Evolutionary conservation across 2,329 filamentous ascomycete species (phyloP), one percentile per base, ranked within the genome.

Genomic region (Cytospora piceae): DNA sequence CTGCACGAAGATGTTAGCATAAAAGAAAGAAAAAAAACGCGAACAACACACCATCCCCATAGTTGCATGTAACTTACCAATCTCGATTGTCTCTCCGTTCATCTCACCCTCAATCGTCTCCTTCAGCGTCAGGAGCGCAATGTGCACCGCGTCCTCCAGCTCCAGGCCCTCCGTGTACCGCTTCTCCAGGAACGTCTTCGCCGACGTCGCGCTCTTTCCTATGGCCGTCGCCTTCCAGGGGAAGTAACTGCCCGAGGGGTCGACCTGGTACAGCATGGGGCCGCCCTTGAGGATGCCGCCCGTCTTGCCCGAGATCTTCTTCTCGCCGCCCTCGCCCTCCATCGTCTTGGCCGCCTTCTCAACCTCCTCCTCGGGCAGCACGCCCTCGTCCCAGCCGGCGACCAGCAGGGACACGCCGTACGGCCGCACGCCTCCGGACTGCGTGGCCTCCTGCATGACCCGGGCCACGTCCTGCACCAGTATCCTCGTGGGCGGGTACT

Each of bases 161-260:
- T 99, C 95, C 75, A 99, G 81, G 51, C 94, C 94, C 77, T 99
- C 95, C 5, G 94, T 97, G 82, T 98, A 99, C 80, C 95, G 86
- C 89, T 99, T 99, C 86, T 99, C 95, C 77, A 99, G 81, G 83
- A 99, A 99, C 0, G 95, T 99, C 88, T 99, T 99, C 64, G 95
- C 95, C 74, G 93, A 96, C 51, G 95, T 97, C 61, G 95, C 95
- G 76, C 94, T 96, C 87, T 99, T 99, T 75, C 95, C 95, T 75
- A 99, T 99, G 61, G 95, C 95, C 58, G 95, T 99, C 52, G 95
- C 95, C 85, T 99, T 99, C 95, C 95, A 99, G 4, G 95, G 95
- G 78, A 97, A 99, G 78, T 99, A 99, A 78, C 92, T 96, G 72
- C 95, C 95, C 70, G 93, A 97, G n/a, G 95, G 95, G 77, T 99